Evolutionary conservation across 352 stramenopile species (phyloP).

Genomic region (Blastocystis hominis): DNA sequence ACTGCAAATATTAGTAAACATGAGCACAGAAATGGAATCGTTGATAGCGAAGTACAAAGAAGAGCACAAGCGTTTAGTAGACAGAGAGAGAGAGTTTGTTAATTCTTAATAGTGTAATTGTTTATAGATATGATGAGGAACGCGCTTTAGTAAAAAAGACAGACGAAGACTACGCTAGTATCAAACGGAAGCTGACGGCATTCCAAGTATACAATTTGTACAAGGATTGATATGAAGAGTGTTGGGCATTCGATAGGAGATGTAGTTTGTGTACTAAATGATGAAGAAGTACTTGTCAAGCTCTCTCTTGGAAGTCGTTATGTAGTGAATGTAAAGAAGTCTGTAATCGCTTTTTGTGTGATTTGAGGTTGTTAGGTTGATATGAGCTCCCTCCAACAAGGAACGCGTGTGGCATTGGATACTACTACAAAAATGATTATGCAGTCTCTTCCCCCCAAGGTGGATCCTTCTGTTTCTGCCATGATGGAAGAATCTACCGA

Average conservation of each 20-base stretch:
- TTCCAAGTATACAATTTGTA: neutral
- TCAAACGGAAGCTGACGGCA: constrained; percentile 10
- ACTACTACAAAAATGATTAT: constrained; percentile 99
- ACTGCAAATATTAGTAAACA: neutral
- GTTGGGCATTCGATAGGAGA: constrained; percentile 39
- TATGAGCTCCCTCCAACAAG: constrained; percentile 81
- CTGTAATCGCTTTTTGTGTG: neutral
- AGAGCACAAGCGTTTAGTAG: constrained; percentile 28
- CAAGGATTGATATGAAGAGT: neutral
- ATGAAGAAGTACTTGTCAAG: constrained; percentile 56
- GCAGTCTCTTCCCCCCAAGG: constrained; percentile 88
- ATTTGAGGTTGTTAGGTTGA: constrained; percentile 30
- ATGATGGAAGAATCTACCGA: constrained; percentile 96
- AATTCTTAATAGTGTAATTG: neutral
- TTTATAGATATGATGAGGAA: constrained; percentile 32
- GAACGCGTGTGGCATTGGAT: constrained; percentile 90
- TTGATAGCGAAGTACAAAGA: constrained; percentile 8
- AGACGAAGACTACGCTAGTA: constrained; percentile 31
- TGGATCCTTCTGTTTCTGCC: constrained; percentile 97
- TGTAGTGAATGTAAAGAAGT: constrained; percentile 55
- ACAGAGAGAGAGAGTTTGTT: constrained; percentile 32
- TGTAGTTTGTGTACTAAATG: constrained; percentile 52
- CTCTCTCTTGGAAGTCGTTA: constrained; percentile 32
- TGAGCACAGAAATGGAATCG: constrained; percentile 37
- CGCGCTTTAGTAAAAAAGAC: neutral